These are phyloP conservation scores for Pyronema omphalodes DNA, from an alignment of 495 filamentous ascomycete species.

Conservation along the genomic window DNA sequence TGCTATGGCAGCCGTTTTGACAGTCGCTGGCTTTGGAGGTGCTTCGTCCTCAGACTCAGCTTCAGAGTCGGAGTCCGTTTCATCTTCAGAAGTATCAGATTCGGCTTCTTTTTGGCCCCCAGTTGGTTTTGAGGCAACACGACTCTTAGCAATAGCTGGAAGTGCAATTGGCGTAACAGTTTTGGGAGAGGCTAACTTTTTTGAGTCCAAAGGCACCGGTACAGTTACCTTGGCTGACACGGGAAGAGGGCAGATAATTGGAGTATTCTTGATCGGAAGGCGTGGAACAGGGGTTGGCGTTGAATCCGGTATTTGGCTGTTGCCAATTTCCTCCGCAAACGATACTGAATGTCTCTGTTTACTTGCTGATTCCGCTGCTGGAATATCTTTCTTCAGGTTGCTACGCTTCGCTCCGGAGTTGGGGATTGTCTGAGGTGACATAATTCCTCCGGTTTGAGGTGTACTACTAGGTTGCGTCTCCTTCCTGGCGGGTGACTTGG, in stretches of 20 bases:
- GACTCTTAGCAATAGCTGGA: background rate
- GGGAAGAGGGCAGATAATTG: conserved; percentile 8
- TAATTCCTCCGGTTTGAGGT: conserved; percentile 5
- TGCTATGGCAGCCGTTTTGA: too few species aligned
- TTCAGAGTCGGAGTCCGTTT: conserved; percentile 1
- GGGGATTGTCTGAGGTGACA: conserved; percentile 3
- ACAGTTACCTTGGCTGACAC: background rate
- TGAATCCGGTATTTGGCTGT: background rate
- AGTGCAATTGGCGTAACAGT: background rate
- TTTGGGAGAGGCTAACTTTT: background rate
- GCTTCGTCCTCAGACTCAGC: conserved; percentile 3
- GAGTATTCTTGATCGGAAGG: conserved; percentile 8
- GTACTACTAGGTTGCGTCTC: background rate
- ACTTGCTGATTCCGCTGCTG: background rate
- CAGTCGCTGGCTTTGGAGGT: background rate
- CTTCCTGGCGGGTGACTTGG: background rate
- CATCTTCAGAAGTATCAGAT: background rate
- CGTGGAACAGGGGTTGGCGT: conserved; percentile 9
- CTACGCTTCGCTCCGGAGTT: conserved; percentile 16
- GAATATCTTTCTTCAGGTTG: conserved; percentile 2
- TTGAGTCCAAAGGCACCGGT: too few species aligned
- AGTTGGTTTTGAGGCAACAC: background rate
- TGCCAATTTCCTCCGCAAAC: conserved; percentile 10
- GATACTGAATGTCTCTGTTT: conserved; percentile 14
- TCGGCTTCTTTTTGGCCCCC: background rate